Evolutionary conservation across 2,329 filamentous ascomycete species (phyloP).

Genomic region (Orbilia oligospora): DNA sequence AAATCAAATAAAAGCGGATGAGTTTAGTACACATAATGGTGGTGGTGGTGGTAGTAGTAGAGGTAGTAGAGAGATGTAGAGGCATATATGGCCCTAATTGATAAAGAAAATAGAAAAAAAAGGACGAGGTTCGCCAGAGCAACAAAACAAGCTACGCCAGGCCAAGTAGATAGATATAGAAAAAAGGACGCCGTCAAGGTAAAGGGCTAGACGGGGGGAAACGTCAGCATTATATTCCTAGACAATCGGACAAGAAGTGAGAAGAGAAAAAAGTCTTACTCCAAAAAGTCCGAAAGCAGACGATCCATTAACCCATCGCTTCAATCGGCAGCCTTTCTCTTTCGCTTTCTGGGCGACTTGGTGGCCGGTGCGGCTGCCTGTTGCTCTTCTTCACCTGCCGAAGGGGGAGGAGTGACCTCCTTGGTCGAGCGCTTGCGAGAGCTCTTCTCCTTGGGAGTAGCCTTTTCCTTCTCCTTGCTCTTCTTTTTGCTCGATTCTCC

Average conservation of each 20-base stretch:
- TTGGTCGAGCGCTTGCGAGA: slow-evolving; percentile 56
- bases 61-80: slow-evolving; percentile 10
- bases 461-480: slow-evolving; percentile 48
- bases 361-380: slow-evolving; percentile 31
- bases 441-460: slow-evolving; percentile 59
- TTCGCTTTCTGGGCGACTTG: slow-evolving; percentile 59
- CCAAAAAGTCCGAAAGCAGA: slow-evolving; percentile 20
- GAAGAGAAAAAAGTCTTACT: slow-evolving; percentile 2
- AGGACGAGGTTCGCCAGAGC: slow-evolving; percentile 16
- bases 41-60: neutral
- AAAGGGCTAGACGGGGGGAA: neutral
- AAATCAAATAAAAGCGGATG: neutral
- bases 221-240: neutral
- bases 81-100: neutral
- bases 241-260: too few relatives aligned
- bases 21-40: too few relatives aligned
- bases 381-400: slow-evolving; percentile 49
- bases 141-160: slow-evolving; percentile 18
- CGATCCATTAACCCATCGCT: slow-evolving; percentile 24
- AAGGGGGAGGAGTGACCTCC: slow-evolving; percentile 57
- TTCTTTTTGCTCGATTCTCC: slow-evolving; percentile 56
- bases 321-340: slow-evolving; percentile 58
- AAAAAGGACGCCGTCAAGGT: slow-evolving; percentile 10
- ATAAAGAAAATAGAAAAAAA: slow-evolving; percentile 9
- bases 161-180: neutral